Base-by-base conservation (phyloP, 768 basidiomycete genomes). In the Arthromyces matolae region DNA sequence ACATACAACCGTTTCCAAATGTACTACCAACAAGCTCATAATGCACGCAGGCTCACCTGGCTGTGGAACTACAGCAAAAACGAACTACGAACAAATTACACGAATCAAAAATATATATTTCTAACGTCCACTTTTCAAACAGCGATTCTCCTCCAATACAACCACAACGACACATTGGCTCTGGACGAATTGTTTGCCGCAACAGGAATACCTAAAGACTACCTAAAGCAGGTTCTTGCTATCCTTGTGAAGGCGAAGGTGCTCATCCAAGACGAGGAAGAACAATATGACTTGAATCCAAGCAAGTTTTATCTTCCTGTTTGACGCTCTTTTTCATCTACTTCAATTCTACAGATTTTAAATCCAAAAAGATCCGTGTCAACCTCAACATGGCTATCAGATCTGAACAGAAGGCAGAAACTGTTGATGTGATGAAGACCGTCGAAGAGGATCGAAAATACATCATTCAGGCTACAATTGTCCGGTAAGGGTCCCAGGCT, bases 1-100 rank as follows among this genome's bases (percentile, higher is more conserved):
- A 91, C 88, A 7, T 93, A 94, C 63, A 87, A 94, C 49, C 82
- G 91, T 35, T 99, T 98, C 76, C 81, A 84, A 53, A 82, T 84
- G 51, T 98, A 93, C 72, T 97, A 98, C 65, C 88, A 90, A 61
- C 93, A 94, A 66, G 12, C 24, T 8, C 92, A 95, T 65, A 89
- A 86, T 2, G 95, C 93, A 12, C 86, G 95, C 51, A 95, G 95
- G 63, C 78, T 99, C 34, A 94, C 91, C 0, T 99, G 95, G 95
- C 71, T 98, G 8, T 99, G 96, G 96, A 95, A 97, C 61, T 91
- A 94, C 65, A 93, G 86, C 46, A 95, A 95, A 73, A 94, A 94
- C 69, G 96, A 99, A 64, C 78, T 99, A 5, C 82, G 87, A 47
- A 94, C 94, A 54, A 93, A 89, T 61, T 93, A 96, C 68, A 76